phyloP scores from a whole-genome alignment of 331 rosid genomes.

The Quercus lobata region DNA sequence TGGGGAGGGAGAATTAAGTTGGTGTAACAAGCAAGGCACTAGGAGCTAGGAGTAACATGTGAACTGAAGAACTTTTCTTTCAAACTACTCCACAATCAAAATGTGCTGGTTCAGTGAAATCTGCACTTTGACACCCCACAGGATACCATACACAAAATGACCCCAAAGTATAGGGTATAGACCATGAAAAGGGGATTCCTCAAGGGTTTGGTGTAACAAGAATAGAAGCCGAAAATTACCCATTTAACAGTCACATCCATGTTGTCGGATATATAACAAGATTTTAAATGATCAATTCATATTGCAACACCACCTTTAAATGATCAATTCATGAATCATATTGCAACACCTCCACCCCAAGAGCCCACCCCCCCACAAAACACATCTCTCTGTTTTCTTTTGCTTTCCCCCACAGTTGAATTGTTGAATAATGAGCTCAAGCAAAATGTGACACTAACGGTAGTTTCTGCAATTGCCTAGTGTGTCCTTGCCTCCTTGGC shows the following conservation, averaged over 20 bases:
- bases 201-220: background rate
- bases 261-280: no score
- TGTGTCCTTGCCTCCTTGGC: background rate
- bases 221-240: background rate
- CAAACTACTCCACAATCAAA: no score
- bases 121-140: no score
- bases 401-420: background rate
- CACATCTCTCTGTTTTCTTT: background rate
- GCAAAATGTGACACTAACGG: background rate
- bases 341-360: no score
- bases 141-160: no score
- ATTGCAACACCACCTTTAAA: background rate
- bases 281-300: background rate
- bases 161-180: no score
- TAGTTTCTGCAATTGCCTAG: background rate
- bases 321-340: no score
- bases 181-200: no score
- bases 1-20: background rate
- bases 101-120: no score
- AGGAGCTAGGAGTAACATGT: background rate
- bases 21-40: background rate
- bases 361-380: no score
- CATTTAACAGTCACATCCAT: no score
- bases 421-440: no score
- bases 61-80: background rate